Conservation (phyloP, 768 basidiomycete genomes). For the Lentinula lateritia region DNA sequence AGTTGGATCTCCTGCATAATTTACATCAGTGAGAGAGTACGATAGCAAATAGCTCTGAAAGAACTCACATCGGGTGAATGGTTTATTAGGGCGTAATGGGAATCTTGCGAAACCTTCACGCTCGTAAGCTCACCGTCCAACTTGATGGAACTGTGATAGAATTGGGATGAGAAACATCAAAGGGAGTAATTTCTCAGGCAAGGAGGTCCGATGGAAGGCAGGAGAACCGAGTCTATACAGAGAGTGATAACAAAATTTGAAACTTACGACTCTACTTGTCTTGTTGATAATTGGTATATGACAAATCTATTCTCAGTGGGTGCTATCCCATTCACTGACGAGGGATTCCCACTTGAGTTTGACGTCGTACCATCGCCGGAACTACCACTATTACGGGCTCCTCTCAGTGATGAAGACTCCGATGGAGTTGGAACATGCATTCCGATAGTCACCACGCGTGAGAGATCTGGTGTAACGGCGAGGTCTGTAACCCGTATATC, state of each 20-base stretch:
- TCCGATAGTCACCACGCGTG: constrained; percentile 81
- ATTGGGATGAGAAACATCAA: constrained; percentile 8
- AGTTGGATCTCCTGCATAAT: constrained; percentile 76
- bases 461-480: constrained; percentile 79
- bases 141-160: constrained; percentile 47
- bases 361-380: constrained; percentile 28
- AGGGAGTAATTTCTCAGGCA: constrained; percentile 3
- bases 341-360: constrained; percentile 26
- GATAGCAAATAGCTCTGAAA: constrained; percentile 1
- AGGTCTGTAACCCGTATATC: constrained; percentile 84
- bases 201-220: neutral
- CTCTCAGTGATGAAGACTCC: constrained; percentile 15
- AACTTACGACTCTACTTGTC: constrained; percentile 63
- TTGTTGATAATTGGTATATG: constrained; percentile 71
- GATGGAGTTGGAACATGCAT: constrained; percentile 38
- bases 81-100: constrained; percentile 81
- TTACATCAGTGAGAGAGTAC: constrained; percentile 10
- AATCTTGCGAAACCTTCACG: constrained; percentile 81
- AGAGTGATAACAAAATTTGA: constrained; percentile 4
- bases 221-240: neutral
- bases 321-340: constrained; percentile 5
- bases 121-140: constrained; percentile 83
- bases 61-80: constrained; percentile 77
- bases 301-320: constrained; percentile 47
- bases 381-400: constrained; percentile 16